These are phyloP conservation scores for Calamus simplicifolius DNA, from an alignment of 176 grass and related monocot species.

Conservation along the genomic window DNA sequence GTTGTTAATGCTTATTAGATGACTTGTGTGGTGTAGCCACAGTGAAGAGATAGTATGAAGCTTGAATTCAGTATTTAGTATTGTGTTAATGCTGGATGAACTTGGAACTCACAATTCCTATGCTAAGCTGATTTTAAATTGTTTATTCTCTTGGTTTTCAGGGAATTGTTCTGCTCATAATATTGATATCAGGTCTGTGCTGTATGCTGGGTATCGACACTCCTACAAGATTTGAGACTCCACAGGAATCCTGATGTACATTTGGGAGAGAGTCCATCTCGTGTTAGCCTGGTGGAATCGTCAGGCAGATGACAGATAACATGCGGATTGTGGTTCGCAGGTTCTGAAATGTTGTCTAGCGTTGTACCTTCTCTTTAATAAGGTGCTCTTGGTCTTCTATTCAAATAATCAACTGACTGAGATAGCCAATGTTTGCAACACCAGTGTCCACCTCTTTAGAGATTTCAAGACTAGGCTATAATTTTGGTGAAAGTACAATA, in stretches of 20 bases:
- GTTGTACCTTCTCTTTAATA: conserved; percentile 3
- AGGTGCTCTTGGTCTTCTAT: conserved; percentile 22
- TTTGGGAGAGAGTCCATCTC: neutral
- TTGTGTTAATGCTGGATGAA: no score
- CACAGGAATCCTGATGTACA: conserved; percentile 44
- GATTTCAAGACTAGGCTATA: no score
- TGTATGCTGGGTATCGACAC: conserved; percentile 96
- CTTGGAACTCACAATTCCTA: no score
- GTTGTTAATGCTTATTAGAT: no score
- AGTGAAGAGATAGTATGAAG: no score
- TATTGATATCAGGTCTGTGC: conserved; percentile 87
- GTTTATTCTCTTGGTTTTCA: conserved; percentile 25
- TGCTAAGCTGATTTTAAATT: neutral
- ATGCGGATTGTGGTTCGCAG: neutral
- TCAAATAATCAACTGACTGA: no score
- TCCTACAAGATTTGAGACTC: conserved; percentile 74
- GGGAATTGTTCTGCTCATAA: conserved; percentile 91
- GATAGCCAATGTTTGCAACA: no score
- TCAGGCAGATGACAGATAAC: neutral
- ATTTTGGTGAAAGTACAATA: no score
- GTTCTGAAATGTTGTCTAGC: conserved; percentile 27
- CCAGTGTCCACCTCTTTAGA: no score
- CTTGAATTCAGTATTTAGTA: no score
- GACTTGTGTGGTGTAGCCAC: no score
- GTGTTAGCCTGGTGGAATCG: conserved; percentile 6